Evolutionary conservation across 345 rosid species (phyloP).

Genomic region (Lepidium aucheri): DNA sequence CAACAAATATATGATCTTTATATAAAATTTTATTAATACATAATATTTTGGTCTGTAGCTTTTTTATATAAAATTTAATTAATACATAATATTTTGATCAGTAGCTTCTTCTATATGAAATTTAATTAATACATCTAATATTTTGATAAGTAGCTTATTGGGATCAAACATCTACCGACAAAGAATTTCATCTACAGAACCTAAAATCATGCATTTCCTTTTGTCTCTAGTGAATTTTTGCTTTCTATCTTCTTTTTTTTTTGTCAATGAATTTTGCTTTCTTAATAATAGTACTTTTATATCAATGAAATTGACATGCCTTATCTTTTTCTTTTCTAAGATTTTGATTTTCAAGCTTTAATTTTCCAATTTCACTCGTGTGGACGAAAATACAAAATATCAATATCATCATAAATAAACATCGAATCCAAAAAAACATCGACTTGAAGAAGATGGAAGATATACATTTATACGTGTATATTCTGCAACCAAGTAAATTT

Average conservation of each 20-base stretch:
- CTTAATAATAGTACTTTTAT: conserved; percentile 23
- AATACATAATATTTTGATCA: neutral
- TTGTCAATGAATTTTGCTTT: conserved; percentile 15
- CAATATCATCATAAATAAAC: conserved; percentile 18
- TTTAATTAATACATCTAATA: too few relatives aligned
- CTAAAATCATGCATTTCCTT: conserved; percentile 3
- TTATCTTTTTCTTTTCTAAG: conserved; percentile 18
- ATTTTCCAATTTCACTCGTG: conserved; percentile 23
- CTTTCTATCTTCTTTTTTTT: too few relatives aligned
- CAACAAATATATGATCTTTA: too few relatives aligned
- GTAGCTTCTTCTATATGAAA: too few relatives aligned
- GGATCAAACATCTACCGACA: conserved; percentile 7
- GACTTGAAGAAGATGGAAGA: conserved; percentile 12
- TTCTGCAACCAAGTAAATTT: conserved; percentile 13
- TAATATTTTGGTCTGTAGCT: neutral
- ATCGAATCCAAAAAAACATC: conserved; percentile 13
- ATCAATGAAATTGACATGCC: conserved; percentile 19
- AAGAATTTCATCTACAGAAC: neutral
- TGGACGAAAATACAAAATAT: conserved; percentile 21
- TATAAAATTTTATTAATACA: too few relatives aligned
- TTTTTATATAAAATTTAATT: too few relatives aligned
- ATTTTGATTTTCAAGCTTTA: conserved; percentile 4
- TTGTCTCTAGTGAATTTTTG: conserved; percentile 7
- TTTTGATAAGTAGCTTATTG: neutral
- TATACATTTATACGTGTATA: conserved; percentile 24